Evolutionary conservation across 176 grass and related monocot genomes (phyloP), one percentile per base, ranked within the genome.

Genomic region (Zoysia japonica): DNA sequence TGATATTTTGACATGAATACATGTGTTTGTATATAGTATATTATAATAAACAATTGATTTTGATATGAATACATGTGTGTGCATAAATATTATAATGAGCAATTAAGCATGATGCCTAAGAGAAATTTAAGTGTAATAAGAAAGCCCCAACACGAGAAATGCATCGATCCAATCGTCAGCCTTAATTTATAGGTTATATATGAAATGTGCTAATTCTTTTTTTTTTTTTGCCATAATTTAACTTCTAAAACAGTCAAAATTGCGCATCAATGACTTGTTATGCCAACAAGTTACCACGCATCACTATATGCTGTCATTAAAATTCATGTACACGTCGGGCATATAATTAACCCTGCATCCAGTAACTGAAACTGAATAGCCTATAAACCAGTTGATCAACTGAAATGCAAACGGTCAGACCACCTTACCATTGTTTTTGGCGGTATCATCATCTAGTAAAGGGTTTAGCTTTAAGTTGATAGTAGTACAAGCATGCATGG

Each of bases 401-500:
- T 11, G 38, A 13, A 55, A 44, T 74, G 39, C 54, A 45, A 15
- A 75, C 28, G 28, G 1, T 36, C 6, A 16, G 13, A 47, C 19
- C 4, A 61, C 3, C 19, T 7, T 37, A 14, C 43, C 37, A 65
- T 48, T 28, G 28, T 28, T 28, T 36, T 55, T 35, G 12, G 38
- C 9, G 80, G 61, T 45, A 69, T 37, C 50, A 78, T 43, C 5
- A 28, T 28, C 28, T 28, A 28, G 28, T 56, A 14, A 53, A 53
- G 50, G 1, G 61, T 42, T 43, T 42, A 79, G 39, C 47, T 44
- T 45, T 28, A 61, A 49, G 51, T 9, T 13, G 9, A 37, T 35
- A 81, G 55, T 51, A 63, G 67, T 61, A 71, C 36, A 74, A 74
- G 70, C 61, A 74, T 45, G 61, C 70, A 66, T 53, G 38, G 39